These are phyloP conservation scores for Nicotiana attenuata DNA, from an alignment of 257 asterid species.

Conservation along the genomic window DNA sequence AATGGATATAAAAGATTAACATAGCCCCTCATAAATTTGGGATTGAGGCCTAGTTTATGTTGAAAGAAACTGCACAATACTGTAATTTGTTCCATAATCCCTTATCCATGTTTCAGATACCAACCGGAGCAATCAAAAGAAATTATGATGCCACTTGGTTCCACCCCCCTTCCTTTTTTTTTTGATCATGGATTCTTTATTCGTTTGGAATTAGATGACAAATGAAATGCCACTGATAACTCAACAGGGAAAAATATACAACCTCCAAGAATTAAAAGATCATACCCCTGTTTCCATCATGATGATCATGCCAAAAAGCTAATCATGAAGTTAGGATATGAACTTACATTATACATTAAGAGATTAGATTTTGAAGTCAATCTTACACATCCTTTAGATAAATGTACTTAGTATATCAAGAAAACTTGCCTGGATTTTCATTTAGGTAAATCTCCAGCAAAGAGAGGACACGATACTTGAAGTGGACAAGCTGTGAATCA, in stretches of 20 bases:
- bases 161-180: too few relatives aligned
- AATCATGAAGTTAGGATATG: background rate
- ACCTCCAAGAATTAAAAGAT: background rate
- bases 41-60: background rate
- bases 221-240: too few relatives aligned
- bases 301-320: background rate
- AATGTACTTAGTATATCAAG: background rate
- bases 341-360: background rate
- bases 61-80: background rate
- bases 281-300: background rate
- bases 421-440: slow-evolving; percentile 83
- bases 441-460: slow-evolving; percentile 84
- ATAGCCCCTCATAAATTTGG: too few relatives aligned
- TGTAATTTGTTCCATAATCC: background rate
- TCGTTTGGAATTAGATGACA: too few relatives aligned
- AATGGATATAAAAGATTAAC: too few relatives aligned
- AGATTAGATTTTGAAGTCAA: background rate
- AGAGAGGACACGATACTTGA: slow-evolving; percentile 86
- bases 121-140: background rate
- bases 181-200: too few relatives aligned
- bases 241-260: too few relatives aligned
- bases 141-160: too few relatives aligned
- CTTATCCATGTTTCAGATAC: background rate
- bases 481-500: slow-evolving; percentile 88
- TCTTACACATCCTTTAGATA: background rate